Evolutionary conservation across 2,329 filamentous ascomycete species (phyloP).

Genomic region (Epichloe baconii): DNA sequence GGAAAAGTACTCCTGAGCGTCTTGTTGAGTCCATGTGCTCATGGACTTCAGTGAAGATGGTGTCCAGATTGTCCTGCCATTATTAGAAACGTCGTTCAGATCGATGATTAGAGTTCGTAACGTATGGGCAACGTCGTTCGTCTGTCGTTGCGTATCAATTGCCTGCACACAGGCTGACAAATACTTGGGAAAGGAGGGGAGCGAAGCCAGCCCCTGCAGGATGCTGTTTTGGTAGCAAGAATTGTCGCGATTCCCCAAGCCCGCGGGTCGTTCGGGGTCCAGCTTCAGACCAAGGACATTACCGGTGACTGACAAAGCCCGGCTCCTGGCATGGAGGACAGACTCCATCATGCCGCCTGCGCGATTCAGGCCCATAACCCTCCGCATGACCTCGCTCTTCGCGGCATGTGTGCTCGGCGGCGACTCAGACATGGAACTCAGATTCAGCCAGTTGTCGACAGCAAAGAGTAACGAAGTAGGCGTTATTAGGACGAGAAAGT

Average conservation of each 20-base stretch:
- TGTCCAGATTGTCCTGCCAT: slow-evolving; percentile 70
- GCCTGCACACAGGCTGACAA: slow-evolving; percentile 34
- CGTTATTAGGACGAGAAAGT: slow-evolving; percentile 41
- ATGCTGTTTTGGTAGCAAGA: slow-evolving; percentile 98
- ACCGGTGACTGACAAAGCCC: slow-evolving; percentile 40
- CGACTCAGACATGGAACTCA: slow-evolving; percentile 25
- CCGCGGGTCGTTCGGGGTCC: slow-evolving; percentile 38
- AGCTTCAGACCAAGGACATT: slow-evolving; percentile 26
- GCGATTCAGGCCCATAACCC: slow-evolving; percentile 46
- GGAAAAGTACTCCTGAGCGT: slow-evolving; percentile 94
- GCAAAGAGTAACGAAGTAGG: slow-evolving; percentile 45
- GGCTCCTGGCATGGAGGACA: slow-evolving; percentile 44
- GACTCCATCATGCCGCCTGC: slow-evolving; percentile 40
- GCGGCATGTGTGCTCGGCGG: slow-evolving; percentile 33
- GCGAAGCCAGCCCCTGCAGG: slow-evolving; percentile 68
- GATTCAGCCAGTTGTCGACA: slow-evolving; percentile 41
- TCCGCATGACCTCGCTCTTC: slow-evolving; percentile 53
- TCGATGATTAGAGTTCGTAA: slow-evolving; percentile 55
- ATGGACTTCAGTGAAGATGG: slow-evolving; percentile 74
- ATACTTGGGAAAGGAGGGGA: slow-evolving; percentile 56
- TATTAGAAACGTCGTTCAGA: slow-evolving; percentile 56
- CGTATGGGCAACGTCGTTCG: slow-evolving; percentile 29
- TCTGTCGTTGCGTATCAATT: slow-evolving; percentile 13
- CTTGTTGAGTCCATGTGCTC: slow-evolving; percentile 92
- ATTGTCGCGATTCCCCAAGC: slow-evolving; percentile 84